Evolutionary conservation across 2,329 filamentous ascomycete species (phyloP).

Genomic region (Penicillium sp.): DNA sequence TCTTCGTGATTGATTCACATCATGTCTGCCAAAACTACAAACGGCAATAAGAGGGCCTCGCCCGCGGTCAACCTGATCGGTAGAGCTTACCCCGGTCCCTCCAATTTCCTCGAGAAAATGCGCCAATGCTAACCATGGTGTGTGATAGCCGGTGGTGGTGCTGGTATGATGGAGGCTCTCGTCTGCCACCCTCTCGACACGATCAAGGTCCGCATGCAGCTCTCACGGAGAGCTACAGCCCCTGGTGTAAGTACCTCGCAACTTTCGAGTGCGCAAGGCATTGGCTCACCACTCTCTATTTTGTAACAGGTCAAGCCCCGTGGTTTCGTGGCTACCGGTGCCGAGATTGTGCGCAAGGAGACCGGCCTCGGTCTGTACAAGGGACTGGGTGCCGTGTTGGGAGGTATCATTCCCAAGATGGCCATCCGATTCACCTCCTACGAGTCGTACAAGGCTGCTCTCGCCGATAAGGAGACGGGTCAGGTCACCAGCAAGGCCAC

Average conservation of each 20-base stretch:
- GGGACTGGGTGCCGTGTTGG: constrained; percentile 93
- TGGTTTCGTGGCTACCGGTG: constrained; percentile 84
- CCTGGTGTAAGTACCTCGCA: constrained; percentile 65
- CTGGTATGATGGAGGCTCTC: constrained; percentile 99
- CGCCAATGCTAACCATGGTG: constrained; percentile 25
- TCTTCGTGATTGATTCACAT: constrained; percentile 20
- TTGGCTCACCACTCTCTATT: constrained; percentile 15
- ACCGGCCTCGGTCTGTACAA: constrained; percentile 95
- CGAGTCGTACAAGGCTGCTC: constrained; percentile 86
- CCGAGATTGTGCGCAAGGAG: constrained; percentile 84
- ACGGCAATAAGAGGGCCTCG: constrained; percentile 71
- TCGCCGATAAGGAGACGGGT: constrained; percentile 71
- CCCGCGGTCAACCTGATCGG: constrained; percentile 90
- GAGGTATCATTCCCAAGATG: constrained; percentile 98
- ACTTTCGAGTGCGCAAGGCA: background rate
- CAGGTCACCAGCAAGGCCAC: constrained; percentile 71
- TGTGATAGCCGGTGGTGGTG: constrained; percentile 80
- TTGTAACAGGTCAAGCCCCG: constrained; percentile 66
- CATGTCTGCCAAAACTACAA: constrained; percentile 65
- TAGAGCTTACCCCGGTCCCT: constrained; percentile 49
- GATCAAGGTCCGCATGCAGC: constrained; percentile 99
- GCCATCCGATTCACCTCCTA: constrained; percentile 98
- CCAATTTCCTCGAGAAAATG: constrained; percentile 6
- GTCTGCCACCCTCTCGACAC: constrained; percentile 97
- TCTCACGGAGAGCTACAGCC: constrained; percentile 79